phyloP scores from a whole-genome alignment of 129 eudicot genomes.

The Silybum marianum region DNA sequence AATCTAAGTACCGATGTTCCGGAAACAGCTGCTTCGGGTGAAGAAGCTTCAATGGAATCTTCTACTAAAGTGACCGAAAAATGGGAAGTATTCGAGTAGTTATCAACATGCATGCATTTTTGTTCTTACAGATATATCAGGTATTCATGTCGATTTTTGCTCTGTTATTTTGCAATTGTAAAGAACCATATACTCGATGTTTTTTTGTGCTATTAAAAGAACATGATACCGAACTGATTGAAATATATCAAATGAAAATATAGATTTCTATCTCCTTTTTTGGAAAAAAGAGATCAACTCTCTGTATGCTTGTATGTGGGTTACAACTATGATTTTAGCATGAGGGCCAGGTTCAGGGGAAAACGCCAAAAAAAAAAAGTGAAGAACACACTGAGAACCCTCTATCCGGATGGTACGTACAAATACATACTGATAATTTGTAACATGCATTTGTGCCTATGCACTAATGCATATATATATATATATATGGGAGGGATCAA shows the following conservation, averaged over 20 bases:
- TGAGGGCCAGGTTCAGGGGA: too few relatives aligned
- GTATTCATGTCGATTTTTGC: constrained; percentile 9
- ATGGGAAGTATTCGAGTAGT: constrained; percentile 65
- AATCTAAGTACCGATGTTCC: constrained; percentile 33
- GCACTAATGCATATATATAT: too few relatives aligned
- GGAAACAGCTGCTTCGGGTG: constrained; percentile 42
- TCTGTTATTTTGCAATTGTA: not conserved
- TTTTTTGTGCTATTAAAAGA: constrained; percentile 1
- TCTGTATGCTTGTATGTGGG: not conserved
- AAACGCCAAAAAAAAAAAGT: too few relatives aligned
- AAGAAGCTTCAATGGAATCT: constrained; percentile 37
- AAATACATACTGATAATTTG: too few relatives aligned
- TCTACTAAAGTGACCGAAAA: constrained; percentile 62
- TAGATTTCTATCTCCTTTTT: not conserved
- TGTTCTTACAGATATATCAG: not conserved
- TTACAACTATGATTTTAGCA: not conserved
- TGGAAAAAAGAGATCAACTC: not conserved
- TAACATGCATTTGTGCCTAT: too few relatives aligned
- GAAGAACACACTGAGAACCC: too few relatives aligned
- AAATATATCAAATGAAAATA: constrained; percentile 14
- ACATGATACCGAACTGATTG: constrained; percentile 4
- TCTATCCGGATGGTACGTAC: too few relatives aligned
- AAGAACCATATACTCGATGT: not conserved
- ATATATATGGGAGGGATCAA: too few relatives aligned
- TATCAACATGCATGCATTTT: not conserved